Conservation (phyloP, 805 yeast genomes). For the Candida qinlingensis region DNA sequence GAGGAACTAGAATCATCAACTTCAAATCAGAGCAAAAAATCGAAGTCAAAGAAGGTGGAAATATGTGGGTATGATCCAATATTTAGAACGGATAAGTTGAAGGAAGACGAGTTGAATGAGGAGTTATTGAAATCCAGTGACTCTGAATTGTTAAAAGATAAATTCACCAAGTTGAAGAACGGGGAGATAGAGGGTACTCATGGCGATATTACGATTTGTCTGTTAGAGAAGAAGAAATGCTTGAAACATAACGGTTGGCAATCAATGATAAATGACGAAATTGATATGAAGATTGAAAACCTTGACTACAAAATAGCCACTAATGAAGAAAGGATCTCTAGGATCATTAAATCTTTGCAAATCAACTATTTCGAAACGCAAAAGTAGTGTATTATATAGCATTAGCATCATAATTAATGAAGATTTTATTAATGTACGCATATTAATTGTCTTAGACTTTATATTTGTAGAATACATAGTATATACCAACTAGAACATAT, state of each 20-base stretch:
- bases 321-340: slow-evolving; percentile 26
- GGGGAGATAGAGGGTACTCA: slow-evolving; percentile 1
- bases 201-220: slow-evolving; percentile 31
- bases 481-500: neutral
- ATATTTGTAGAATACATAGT: neutral
- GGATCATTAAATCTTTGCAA: slow-evolving; percentile 32
- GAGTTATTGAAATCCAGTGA: slow-evolving; percentile 18
- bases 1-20: slow-evolving; percentile 2
- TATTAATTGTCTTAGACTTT: neutral
- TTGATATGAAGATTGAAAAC: slow-evolving; percentile 30
- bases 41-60: slow-evolving; percentile 34
- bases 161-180: slow-evolving; percentile 3
- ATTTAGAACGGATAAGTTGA: slow-evolving; percentile 12
- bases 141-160: slow-evolving; percentile 1
- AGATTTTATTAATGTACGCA: too few relatives aligned
- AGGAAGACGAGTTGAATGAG: slow-evolving; percentile 14
- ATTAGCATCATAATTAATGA: too few relatives aligned
- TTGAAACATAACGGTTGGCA: slow-evolving; percentile 49
- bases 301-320: slow-evolving; percentile 16
- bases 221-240: slow-evolving; percentile 52
- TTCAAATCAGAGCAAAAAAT: slow-evolving; percentile 13
- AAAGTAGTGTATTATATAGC: slow-evolving; percentile 11
- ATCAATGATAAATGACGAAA: slow-evolving; percentile 29
- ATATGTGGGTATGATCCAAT: slow-evolving; percentile 47
- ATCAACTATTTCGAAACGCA: slow-evolving; percentile 31